phyloP scores from a whole-genome alignment of 805 yeast species.

The Kodamaea sagamina region DNA sequence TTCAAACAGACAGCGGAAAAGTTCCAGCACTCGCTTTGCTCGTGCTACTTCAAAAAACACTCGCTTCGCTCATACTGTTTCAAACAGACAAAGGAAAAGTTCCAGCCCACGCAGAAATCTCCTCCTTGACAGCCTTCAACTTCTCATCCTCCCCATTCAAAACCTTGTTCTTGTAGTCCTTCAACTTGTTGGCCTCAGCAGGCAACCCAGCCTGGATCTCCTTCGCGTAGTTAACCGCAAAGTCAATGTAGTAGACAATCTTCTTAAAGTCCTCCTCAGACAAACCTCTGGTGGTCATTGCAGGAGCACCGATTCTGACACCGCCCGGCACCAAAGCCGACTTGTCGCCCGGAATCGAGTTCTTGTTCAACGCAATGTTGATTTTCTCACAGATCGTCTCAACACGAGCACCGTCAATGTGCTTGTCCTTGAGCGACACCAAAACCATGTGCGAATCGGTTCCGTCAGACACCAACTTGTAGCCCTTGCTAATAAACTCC shows the following conservation, averaged over 20 bases:
- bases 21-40: too few relatives aligned
- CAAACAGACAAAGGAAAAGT: slow-evolving; percentile 62
- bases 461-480: slow-evolving; percentile 84
- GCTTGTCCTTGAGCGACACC: slow-evolving; percentile 74
- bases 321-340: slow-evolving; percentile 97
- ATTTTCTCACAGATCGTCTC: slow-evolving; percentile 86
- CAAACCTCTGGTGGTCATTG: slow-evolving; percentile 97
- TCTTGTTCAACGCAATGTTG: slow-evolving; percentile 94
- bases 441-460: slow-evolving; percentile 93
- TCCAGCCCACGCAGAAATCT: slow-evolving; percentile 90
- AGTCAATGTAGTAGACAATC: slow-evolving; percentile 78
- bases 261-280: slow-evolving; percentile 72
- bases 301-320: slow-evolving; percentile 95
- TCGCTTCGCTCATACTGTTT: too few relatives aligned
- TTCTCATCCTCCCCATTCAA: slow-evolving; percentile 67
- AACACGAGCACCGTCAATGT: slow-evolving; percentile 93
- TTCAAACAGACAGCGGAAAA: slow-evolving; percentile 45
- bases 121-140: slow-evolving; percentile 65
- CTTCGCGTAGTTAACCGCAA: slow-evolving; percentile 76
- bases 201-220: slow-evolving; percentile 79
- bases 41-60: too few relatives aligned
- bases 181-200: slow-evolving; percentile 89
- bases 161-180: slow-evolving; percentile 89
- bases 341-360: slow-evolving; percentile 94
- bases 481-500: slow-evolving; percentile 64